Evolutionary conservation across 2,329 filamentous ascomycete species (phyloP).

Genomic region (Aureobasidium mangrovei): DNA sequence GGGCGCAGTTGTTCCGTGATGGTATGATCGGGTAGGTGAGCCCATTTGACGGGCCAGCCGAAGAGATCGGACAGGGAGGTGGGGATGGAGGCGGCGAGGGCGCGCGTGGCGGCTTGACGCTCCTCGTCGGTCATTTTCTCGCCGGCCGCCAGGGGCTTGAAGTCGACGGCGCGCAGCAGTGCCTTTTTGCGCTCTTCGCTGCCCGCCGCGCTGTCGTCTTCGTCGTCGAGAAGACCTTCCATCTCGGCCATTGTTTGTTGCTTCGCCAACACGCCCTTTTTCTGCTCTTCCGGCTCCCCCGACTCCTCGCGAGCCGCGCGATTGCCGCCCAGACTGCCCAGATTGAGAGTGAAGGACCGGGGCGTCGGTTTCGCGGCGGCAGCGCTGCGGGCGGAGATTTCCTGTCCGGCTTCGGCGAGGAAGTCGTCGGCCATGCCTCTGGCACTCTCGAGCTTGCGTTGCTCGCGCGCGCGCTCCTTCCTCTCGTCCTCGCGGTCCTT

Average conservation of each 20-base stretch:
- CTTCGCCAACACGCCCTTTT: slow-evolving; percentile 30
- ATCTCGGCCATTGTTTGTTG: slow-evolving; percentile 86
- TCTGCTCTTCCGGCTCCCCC: slow-evolving; percentile 14
- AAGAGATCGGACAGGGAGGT: slow-evolving; percentile 70
- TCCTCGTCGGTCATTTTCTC: slow-evolving; percentile 79
- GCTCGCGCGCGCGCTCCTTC: slow-evolving; percentile 54
- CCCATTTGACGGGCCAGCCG: slow-evolving; percentile 90
- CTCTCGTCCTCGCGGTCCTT: slow-evolving; percentile 70
- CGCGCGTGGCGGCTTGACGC: slow-evolving; percentile 67
- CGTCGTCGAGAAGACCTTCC: slow-evolving; percentile 87
- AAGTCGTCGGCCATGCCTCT: slow-evolving; percentile 84
- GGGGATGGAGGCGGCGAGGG: slow-evolving; percentile 83
- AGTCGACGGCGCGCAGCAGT: slow-evolving; percentile 26
- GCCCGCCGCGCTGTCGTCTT: slow-evolving; percentile 59
- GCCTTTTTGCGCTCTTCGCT: slow-evolving; percentile 39
- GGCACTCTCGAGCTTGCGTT: slow-evolving; percentile 64
- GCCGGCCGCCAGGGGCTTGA: slow-evolving; percentile 41
- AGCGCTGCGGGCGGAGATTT: slow-evolving; percentile 48
- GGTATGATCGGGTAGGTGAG: slow-evolving; percentile 72
- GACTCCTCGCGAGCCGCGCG: neutral
- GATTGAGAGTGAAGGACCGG: slow-evolving; percentile 15
- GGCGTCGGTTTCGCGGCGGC: slow-evolving; percentile 22
- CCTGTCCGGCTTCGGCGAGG: slow-evolving; percentile 72
- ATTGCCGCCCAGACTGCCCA: slow-evolving; percentile 12
- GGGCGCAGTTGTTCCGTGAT: slow-evolving; percentile 81